Conservation (phyloP, 1,284 basidiomycete genomes). For the Clitocybe nebularis region DNA sequence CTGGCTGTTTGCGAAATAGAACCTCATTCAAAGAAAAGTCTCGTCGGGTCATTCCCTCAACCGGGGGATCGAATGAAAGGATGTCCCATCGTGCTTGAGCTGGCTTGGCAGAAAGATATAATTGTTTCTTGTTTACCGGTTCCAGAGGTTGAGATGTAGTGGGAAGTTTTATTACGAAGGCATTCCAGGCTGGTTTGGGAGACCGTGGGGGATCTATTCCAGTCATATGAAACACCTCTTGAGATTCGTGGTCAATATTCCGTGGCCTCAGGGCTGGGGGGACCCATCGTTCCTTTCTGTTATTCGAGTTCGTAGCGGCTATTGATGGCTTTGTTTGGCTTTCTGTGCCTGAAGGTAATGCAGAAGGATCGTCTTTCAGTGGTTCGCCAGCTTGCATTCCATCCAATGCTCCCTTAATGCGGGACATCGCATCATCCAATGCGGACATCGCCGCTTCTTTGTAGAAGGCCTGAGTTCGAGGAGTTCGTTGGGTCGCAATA, state of each 20-base stretch:
- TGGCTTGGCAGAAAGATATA: conserved; percentile 36
- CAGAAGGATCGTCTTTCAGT: conserved; percentile 24
- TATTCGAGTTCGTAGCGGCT: conserved; percentile 12
- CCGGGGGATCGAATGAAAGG: conserved; percentile 73
- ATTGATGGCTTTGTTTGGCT: conserved; percentile 12
- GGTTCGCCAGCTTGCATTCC: conserved; percentile 55
- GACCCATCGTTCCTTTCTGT: conserved; percentile 42
- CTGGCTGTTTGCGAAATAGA: conserved; percentile 52
- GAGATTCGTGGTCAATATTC: conserved; percentile 33
- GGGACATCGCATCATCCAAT: conserved; percentile 81
- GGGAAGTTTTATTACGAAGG: conserved; percentile 58
- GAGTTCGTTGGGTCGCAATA: conserved; percentile 15
- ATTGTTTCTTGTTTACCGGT: conserved; percentile 43
- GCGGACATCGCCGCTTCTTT: conserved; percentile 72
- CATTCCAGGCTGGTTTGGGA: conserved; percentile 51
- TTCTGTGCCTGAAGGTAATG: conserved; percentile 21
- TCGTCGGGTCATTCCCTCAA: conserved; percentile 58
- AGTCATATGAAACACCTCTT: conserved; percentile 48
- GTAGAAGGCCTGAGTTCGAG: conserved; percentile 36
- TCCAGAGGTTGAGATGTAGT: conserved; percentile 36
- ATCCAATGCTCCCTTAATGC: conserved; percentile 82
- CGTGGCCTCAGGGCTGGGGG: conserved; percentile 52
- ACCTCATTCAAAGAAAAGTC: conserved; percentile 70
- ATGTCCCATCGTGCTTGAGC: conserved; percentile 58
- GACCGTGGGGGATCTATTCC: conserved; percentile 49